Base-by-base conservation (phyloP, 1,284 basidiomycete genomes). In the Lignosus rhinocerotis region DNA sequence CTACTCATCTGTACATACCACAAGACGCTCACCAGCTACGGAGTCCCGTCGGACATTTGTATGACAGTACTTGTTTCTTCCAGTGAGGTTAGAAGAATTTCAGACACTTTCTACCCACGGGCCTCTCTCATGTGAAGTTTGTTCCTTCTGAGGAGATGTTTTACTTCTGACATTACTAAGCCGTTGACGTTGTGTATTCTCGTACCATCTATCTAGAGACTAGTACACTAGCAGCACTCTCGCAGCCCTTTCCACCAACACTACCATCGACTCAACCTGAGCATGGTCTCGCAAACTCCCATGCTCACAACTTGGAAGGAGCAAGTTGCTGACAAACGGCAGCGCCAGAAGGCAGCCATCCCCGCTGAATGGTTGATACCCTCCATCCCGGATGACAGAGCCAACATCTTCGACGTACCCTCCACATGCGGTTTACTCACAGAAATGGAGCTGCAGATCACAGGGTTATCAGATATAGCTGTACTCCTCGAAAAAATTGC, bases 281-380 rank as follows among this genome's bases (percentile, higher is more conserved):
- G 34, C 25, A 60, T 59, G 56, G 32, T 19, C 5, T 39, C 55
- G 10, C n/a, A 57, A n/a, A 11, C 42, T 7, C 6, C 47, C 3
- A 44, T 6, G 5, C 32, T 21, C 4, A 16, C 38, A 0, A 21
- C 43, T 19, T 68, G 67, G 67, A 39, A 65, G 43, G 58, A 54
- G 14, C 58, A 53, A 6, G 60, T 64, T 32, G 59, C 69, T 0
- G 70, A 72, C 39, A 79, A 81, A 66, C 72, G 73, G 50, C 69
- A 67, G 7, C 73, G 75, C 10, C 80, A 80, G 61, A 69, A 73
- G 36, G 73, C 75, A 3, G 67, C 76, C 11, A 80, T 84, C 54
- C 83, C 83, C 0, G 53, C 59, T 30, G 75, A 76, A 49, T 84
- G 82, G 82, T 53, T 72, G n/a, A 75, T 83, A 51, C n/a, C 65